Evolutionary conservation across 768 basidiomycete species (phyloP).

Genomic region (Porpolomopsis calyptriformis): DNA sequence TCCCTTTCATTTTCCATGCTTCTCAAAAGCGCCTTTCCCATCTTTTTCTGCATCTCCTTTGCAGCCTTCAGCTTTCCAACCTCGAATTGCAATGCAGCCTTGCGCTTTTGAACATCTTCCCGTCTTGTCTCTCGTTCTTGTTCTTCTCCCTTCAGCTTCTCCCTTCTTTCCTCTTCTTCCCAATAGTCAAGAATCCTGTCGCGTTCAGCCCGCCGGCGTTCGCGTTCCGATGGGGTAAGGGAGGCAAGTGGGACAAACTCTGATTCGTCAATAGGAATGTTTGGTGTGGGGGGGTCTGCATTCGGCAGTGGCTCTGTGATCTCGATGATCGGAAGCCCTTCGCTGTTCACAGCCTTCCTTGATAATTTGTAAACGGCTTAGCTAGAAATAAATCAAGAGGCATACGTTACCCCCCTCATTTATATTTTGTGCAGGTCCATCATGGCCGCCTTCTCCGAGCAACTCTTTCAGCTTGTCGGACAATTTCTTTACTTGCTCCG

Average conservation of each 20-base stretch:
- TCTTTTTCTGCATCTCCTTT: constrained; percentile 60
- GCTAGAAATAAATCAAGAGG: constrained; percentile 8
- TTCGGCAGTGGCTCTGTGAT: constrained; percentile 49
- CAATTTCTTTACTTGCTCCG: constrained; percentile 42
- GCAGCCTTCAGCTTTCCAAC: constrained; percentile 29
- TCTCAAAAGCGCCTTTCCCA: constrained; percentile 58
- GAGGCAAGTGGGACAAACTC: constrained; percentile 36
- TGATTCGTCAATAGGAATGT: constrained; percentile 27
- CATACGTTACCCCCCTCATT: constrained; percentile 48
- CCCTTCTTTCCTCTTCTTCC: constrained; percentile 54
- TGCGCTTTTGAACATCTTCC: constrained; percentile 41
- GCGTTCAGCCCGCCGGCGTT: constrained; percentile 45
- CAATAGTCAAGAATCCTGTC: constrained; percentile 56
- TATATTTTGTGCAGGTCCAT: constrained; percentile 24
- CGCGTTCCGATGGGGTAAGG: constrained; percentile 32
- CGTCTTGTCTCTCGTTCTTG: constrained; percentile 31
- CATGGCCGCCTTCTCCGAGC: constrained; percentile 33
- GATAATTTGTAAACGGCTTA: constrained; percentile 15
- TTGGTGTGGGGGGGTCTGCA: constrained; percentile 9
- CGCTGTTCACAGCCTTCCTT: constrained; percentile 57
- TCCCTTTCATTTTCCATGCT: constrained; percentile 33
- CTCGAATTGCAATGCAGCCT: constrained; percentile 34
- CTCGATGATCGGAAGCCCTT: constrained; percentile 71
- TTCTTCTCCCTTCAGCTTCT: constrained; percentile 31
- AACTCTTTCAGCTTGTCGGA: constrained; percentile 53